Conservation (phyloP, 1,284 basidiomycete genomes). For the Caloboletus firmus region DNA sequence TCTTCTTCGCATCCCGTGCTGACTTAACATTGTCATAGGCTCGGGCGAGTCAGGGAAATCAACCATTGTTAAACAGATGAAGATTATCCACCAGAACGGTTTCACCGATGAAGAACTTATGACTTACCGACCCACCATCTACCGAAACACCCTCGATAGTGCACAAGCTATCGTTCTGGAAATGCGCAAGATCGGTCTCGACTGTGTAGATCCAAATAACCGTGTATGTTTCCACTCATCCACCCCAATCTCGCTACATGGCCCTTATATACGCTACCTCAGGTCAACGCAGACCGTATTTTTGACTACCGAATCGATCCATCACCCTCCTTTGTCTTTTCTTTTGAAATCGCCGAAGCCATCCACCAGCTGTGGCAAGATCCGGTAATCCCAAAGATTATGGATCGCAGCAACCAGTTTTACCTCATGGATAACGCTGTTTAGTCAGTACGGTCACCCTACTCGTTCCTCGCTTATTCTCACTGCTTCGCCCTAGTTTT, state of each 20-base stretch:
- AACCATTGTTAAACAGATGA: conserved; percentile 99
- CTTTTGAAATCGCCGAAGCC: conserved; percentile 69
- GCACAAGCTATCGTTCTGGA: conserved; percentile 88
- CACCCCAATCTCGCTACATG: rapidly evolving
- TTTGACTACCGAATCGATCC: conserved; percentile 53
- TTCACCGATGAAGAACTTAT: conserved; percentile 82
- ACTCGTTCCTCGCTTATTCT: background rate
- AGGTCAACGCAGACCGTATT: conserved; percentile 62
- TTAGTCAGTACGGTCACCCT: conserved; percentile 63
- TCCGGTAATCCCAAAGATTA: conserved; percentile 81
- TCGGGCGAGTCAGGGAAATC: conserved; percentile 87
- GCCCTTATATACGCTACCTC: conserved; percentile 1
- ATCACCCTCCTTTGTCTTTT: conserved; percentile 47
- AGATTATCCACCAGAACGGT: conserved; percentile 96
- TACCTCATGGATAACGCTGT: conserved; percentile 96
- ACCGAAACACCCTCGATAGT: conserved; percentile 85
- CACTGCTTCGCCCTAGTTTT: conserved; percentile 56
- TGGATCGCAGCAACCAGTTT: conserved; percentile 88
- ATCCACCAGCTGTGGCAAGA: conserved; percentile 90
- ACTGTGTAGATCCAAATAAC: conserved; percentile 78
- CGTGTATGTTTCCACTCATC: conserved; percentile 39
- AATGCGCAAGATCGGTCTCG: conserved; percentile 87
- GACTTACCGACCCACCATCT: conserved; percentile 78
- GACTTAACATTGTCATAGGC: conserved; percentile 34
- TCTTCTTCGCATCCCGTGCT: background rate